These are phyloP conservation scores for Aspergillus latus DNA, from an alignment of 2,329 filamentous ascomycete species.

Conservation along the genomic window DNA sequence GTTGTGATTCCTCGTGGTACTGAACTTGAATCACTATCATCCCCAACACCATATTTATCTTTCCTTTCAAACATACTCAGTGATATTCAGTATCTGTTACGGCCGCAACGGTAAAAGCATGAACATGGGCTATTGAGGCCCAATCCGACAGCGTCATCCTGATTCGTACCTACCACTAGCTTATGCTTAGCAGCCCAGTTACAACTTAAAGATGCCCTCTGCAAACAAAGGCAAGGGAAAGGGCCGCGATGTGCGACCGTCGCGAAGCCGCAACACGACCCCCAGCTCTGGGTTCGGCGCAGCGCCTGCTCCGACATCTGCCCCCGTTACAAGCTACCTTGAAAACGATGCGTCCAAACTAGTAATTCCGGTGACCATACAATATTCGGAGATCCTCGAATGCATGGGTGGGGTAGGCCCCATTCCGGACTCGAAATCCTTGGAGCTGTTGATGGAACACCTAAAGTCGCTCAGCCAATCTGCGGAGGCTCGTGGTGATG, in stretches of 20 bases:
- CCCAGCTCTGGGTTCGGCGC: constrained; percentile 56
- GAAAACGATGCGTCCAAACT: constrained; percentile 53
- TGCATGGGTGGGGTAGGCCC: constrained; percentile 50
- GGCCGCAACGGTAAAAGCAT: background rate
- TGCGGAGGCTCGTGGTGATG: constrained; percentile 57
- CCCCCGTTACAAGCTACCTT: constrained; percentile 53
- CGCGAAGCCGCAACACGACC: constrained; percentile 63
- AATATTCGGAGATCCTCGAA: constrained; percentile 60
- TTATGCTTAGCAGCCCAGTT: constrained; percentile 5
- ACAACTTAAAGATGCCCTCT: constrained; percentile 38
- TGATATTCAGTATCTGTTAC: background rate
- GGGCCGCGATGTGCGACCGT: constrained; percentile 52
- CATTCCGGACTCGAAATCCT: constrained; percentile 49
- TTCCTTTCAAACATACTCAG: background rate
- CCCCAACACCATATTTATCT: background rate
- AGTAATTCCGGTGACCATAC: constrained; percentile 49
- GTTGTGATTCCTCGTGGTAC: background rate
- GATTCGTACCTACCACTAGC: background rate
- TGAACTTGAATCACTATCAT: background rate
- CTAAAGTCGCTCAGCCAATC: constrained; percentile 58
- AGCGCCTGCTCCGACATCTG: constrained; percentile 38
- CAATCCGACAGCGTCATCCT: background rate
- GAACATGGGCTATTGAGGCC: constrained; percentile 14
- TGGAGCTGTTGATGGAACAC: constrained; percentile 53
- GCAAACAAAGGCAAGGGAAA: constrained; percentile 55